These are phyloP conservation scores for Solanum appendiculatum DNA, from an alignment of 257 asterid genomes.

Conservation along the genomic window DNA sequence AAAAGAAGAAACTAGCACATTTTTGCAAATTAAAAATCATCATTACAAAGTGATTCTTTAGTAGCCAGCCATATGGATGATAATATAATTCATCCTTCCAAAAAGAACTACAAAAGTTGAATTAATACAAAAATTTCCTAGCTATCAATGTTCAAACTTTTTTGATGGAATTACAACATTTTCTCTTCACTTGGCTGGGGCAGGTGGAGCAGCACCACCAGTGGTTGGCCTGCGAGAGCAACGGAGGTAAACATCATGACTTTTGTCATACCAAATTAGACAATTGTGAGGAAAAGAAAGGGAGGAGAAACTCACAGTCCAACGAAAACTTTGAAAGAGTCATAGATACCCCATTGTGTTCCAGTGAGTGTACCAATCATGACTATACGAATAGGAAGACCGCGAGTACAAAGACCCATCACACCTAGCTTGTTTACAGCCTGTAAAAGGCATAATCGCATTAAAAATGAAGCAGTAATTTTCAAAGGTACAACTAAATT, in stretches of 20 bases:
- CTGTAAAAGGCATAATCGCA: slow-evolving; percentile 1
- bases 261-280: not conserved
- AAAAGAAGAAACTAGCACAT: not conserved
- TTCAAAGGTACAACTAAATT: not conserved
- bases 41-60: not conserved
- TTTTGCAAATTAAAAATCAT: not conserved
- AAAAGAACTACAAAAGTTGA: not conserved
- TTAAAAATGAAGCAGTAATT: not conserved
- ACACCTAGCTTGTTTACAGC: slow-evolving; percentile 26
- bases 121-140: not conserved
- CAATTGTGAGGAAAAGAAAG: not conserved
- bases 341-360: slow-evolving; percentile 78
- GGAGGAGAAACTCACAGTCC: slow-evolving; percentile 48
- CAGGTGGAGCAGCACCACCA: slow-evolving; percentile 55
- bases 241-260: not conserved
- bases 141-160: not conserved
- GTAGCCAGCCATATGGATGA: not conserved
- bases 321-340: slow-evolving; percentile 56
- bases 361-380: slow-evolving; percentile 61
- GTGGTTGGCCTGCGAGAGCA: slow-evolving; percentile 65
- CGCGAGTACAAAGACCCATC: slow-evolving; percentile 26
- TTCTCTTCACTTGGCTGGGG: not conserved
- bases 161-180: not conserved
- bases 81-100: not conserved
- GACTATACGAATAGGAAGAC: slow-evolving; percentile 57